A percentile compares a stretch with the other conserved stretches of the same genome.
Evolutionary conservation across 2,329 filamentous ascomycete species (phyloP).

Genomic region (Claviceps pusilla): DNA sequence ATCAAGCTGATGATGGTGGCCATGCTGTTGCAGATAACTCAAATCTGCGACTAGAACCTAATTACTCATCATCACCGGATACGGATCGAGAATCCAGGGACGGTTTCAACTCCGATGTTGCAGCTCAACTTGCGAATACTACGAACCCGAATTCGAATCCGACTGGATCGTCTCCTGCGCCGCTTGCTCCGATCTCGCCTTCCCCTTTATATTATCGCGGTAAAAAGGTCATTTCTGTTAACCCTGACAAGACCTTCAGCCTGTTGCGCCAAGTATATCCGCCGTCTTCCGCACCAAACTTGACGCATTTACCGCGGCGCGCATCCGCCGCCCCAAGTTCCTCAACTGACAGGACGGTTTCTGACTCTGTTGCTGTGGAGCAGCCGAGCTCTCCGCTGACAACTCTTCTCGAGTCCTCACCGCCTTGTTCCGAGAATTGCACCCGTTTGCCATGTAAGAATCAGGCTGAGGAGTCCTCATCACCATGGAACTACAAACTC

Average conservation of each 20-base stretch:
- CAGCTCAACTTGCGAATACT: background rate
- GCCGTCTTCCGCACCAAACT: constrained; percentile 16
- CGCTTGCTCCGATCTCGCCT: constrained; percentile 9
- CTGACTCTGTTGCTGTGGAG: constrained; percentile 24
- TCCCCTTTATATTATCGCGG: constrained; percentile 15
- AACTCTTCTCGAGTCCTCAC: constrained; percentile 26
- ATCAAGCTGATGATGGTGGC: background rate
- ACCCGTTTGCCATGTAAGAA: constrained; percentile 9
- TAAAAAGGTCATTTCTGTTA: constrained; percentile 30
- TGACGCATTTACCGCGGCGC: constrained; percentile 24
- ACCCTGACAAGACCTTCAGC: constrained; percentile 45
- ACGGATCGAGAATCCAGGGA: background rate
- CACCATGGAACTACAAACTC: constrained; percentile 40
- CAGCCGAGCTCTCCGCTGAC: constrained; percentile 34
- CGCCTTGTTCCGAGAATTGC: constrained; percentile 1
- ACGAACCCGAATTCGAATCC: background rate
- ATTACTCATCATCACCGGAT: background rate
- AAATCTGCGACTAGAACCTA: background rate
- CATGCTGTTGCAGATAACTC: background rate
- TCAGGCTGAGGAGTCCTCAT: constrained; percentile 11
- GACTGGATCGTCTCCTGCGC: background rate
- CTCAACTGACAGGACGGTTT: constrained; percentile 24
- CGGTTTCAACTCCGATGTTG: background rate
- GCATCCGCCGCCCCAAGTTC: constrained; percentile 31
- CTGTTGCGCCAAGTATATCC: constrained; percentile 24